Percentiles rank a stretch among this genome's conserved stretches.
Conservation (phyloP, 1,284 basidiomycete genomes). For the Sporisorium reilianum region DNA sequence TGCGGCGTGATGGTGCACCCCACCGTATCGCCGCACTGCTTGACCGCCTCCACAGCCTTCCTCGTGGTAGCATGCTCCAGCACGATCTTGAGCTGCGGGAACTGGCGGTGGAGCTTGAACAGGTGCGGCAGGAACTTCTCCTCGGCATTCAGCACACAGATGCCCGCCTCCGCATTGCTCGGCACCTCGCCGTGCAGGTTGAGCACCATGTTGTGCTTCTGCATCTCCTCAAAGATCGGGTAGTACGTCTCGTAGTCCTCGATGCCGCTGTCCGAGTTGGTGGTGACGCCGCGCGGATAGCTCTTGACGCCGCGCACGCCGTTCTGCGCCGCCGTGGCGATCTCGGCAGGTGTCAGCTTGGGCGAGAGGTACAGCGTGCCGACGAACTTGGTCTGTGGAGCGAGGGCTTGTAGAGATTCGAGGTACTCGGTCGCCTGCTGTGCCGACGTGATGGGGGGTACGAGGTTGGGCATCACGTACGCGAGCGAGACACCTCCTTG, state of each 20-base stretch:
- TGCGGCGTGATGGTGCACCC: constrained; percentile 98
- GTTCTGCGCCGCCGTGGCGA: constrained; percentile 77
- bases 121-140: constrained; percentile 90
- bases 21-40: constrained; percentile 76
- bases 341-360: constrained; percentile 89
- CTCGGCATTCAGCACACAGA: constrained; percentile 94
- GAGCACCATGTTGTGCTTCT: constrained; percentile 90
- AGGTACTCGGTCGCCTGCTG: constrained; percentile 86
- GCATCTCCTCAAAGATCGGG: constrained; percentile 93
- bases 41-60: constrained; percentile 84
- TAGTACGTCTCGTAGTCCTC: constrained; percentile 96
- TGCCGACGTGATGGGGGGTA: constrained; percentile 89
- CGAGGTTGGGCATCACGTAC: constrained; percentile 99
- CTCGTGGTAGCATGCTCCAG: constrained; percentile 98
- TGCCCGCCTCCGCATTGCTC: constrained; percentile 84
- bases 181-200: constrained; percentile 98
- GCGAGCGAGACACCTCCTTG: constrained; percentile 89
- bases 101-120: constrained; percentile 81
- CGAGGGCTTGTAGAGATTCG: constrained; percentile 79
- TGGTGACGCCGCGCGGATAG: constrained; percentile 97
- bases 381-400: constrained; percentile 84
- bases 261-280: constrained; percentile 95
- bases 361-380: constrained; percentile 97
- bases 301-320: constrained; percentile 83
- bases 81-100: constrained; percentile 94